A percentile compares a stretch with the other conserved stretches of the same genome.
Conservation (phyloP, 345 rosid genomes). For the Raphanus raphanistrum region DNA sequence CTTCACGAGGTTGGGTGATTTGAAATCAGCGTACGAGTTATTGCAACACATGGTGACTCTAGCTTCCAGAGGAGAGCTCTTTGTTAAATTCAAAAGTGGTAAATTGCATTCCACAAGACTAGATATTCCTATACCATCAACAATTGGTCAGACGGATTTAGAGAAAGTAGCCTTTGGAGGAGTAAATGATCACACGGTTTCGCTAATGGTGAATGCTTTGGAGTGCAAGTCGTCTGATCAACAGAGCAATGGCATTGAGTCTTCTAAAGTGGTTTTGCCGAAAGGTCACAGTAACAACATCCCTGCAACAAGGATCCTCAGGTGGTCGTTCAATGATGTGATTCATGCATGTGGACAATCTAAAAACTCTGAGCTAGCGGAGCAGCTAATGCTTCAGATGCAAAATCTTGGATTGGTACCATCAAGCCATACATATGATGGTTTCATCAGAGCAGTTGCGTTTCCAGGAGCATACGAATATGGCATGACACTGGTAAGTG, state of each 20-base stretch:
- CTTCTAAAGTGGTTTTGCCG: slow-evolving; percentile 27
- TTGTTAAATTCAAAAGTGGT: slow-evolving; percentile 34
- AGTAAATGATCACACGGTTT: slow-evolving; percentile 36
- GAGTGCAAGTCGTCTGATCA: slow-evolving; percentile 22
- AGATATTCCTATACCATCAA: slow-evolving; percentile 70
- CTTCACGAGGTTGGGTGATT: slow-evolving; percentile 63
- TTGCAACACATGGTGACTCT: slow-evolving; percentile 76
- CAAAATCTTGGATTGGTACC: slow-evolving; percentile 71
- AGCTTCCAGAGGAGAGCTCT: slow-evolving; percentile 41
- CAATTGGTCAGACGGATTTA: slow-evolving; percentile 41
- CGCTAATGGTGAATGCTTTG: slow-evolving; percentile 27
- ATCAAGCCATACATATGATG: slow-evolving; percentile 61
- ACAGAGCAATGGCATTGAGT: slow-evolving; percentile 31
- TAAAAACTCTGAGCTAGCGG: slow-evolving; percentile 57
- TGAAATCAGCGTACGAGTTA: slow-evolving; percentile 62
- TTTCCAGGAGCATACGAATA: slow-evolving; percentile 43
- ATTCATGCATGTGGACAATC: slow-evolving; percentile 63
- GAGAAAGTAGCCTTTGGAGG: slow-evolving; percentile 40
- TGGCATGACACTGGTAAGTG: slow-evolving; percentile 65
- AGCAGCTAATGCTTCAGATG: slow-evolving; percentile 81
- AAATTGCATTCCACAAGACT: slow-evolving; percentile 47
- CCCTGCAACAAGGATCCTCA: slow-evolving; percentile 43
- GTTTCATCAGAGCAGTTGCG: slow-evolving; percentile 64
- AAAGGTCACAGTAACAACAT: slow-evolving; percentile 16
- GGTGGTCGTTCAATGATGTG: slow-evolving; percentile 61